Evolutionary conservation across 441 rosid species (phyloP).

Genomic region (Jatropha multifida): DNA sequence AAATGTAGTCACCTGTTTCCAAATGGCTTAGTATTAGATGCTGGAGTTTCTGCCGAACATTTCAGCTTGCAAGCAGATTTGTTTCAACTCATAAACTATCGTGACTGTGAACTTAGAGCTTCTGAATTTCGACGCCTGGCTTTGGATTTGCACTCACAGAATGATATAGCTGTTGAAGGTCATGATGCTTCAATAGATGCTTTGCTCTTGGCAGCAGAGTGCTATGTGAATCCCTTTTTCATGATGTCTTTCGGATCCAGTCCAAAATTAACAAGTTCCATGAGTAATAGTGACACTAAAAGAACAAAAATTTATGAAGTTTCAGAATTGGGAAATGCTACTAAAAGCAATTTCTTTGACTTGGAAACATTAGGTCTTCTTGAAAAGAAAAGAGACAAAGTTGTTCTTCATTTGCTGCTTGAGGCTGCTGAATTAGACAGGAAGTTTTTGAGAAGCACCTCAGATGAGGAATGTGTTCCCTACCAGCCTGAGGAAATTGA

Average conservation of each 20-base stretch:
- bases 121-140: conserved; percentile 82
- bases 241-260: conserved; percentile 50
- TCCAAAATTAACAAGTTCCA: conserved; percentile 28
- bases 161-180: conserved; percentile 56
- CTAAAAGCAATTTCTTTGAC: conserved; percentile 34
- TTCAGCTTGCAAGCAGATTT: conserved; percentile 70
- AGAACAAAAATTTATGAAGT: conserved; percentile 31
- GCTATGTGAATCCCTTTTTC: conserved; percentile 84
- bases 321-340: conserved; percentile 33
- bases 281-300: conserved; percentile 26
- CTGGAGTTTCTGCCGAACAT: conserved; percentile 53
- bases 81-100: conserved; percentile 58
- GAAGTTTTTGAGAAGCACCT: conserved; percentile 41
- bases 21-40: conserved; percentile 52
- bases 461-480: conserved; percentile 36
- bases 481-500: conserved; percentile 41
- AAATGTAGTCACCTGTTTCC: conserved; percentile 32
- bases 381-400: conserved; percentile 73
- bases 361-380: conserved; percentile 52
- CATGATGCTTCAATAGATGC: conserved; percentile 90
- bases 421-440: conserved; percentile 77
- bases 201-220: conserved; percentile 86
- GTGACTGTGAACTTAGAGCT: conserved; percentile 79
- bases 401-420: conserved; percentile 68
- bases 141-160: conserved; percentile 57